Evolutionary conservation across 164 flowering plant species (phyloP).

Genomic region (Litsea cubeba): DNA sequence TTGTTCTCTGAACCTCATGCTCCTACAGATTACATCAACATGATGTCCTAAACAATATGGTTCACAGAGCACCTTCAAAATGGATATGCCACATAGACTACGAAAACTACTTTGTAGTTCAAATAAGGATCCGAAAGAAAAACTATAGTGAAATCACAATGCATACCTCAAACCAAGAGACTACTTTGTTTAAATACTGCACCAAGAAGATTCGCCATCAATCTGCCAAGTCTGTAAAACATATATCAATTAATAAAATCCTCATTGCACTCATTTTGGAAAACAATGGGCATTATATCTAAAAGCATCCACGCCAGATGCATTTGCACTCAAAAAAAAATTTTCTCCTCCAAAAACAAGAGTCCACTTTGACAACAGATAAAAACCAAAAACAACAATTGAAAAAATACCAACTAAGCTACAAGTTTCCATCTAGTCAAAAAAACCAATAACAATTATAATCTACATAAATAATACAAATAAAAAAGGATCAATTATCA

Average conservation of each 20-base stretch:
- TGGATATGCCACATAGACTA: background rate
- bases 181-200: background rate
- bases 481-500: too few species aligned
- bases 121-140: background rate
- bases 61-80: background rate
- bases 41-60: background rate
- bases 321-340: too few species aligned
- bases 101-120: background rate
- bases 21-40: slow-evolving; percentile 5
- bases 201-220: background rate
- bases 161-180: background rate
- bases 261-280: background rate
- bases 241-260: too few species aligned
- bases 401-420: too few species aligned
- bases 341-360: too few species aligned
- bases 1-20: slow-evolving; percentile 21
- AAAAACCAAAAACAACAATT: too few species aligned
- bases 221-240: background rate
- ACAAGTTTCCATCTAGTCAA: too few species aligned
- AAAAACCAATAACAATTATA: too few species aligned
- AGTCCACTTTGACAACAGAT: too few species aligned
- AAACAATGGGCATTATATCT: too few species aligned
- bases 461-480: too few species aligned
- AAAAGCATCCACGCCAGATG: too few species aligned
- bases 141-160: background rate